Evolutionary conservation across 768 basidiomycete genomes (phyloP).

Genomic region (Tylopilus felleus): DNA sequence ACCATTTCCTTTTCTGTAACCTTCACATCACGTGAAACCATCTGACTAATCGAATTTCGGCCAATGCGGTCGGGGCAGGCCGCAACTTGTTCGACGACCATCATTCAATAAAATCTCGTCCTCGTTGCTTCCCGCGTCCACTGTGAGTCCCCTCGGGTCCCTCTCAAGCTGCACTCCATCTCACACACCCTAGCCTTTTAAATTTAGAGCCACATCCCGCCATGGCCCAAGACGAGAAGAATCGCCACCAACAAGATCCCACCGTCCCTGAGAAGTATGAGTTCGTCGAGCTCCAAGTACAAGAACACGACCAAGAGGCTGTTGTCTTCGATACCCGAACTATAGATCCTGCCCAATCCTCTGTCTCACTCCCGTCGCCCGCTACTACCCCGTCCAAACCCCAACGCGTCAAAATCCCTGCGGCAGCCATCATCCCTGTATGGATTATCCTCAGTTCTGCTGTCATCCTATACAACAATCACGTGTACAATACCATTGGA

Average conservation of each 20-base stretch:
- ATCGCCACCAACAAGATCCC: background rate
- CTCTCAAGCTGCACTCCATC: background rate
- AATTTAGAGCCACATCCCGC: background rate
- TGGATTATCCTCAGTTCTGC: slow-evolving; percentile 89
- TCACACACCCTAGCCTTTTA: slow-evolving; percentile 1
- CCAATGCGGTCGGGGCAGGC: background rate
- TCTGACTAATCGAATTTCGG: background rate
- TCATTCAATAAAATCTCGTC: background rate
- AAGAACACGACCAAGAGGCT: slow-evolving; percentile 18
- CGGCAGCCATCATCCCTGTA: slow-evolving; percentile 75
- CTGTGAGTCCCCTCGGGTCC: slow-evolving; percentile 2
- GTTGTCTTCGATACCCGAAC: background rate
- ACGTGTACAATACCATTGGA: slow-evolving; percentile 73
- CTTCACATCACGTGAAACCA: background rate
- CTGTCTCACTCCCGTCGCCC: slow-evolving; percentile 52
- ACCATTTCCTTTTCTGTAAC: background rate
- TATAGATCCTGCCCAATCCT: slow-evolving; percentile 3
- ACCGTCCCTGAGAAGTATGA: slow-evolving; percentile 19
- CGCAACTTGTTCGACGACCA: background rate
- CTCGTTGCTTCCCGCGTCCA: background rate
- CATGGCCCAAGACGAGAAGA: slow-evolving; percentile 30
- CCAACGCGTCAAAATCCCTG: slow-evolving; percentile 54
- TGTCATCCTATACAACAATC: slow-evolving; percentile 97
- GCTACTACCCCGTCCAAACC: slow-evolving; percentile 42
- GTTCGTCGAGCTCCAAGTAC: slow-evolving; percentile 14